Evolutionary conservation across 805 yeast species (phyloP), one percentile per base, ranked within the genome.

Genomic region (Maudiozyma turicensis): DNA sequence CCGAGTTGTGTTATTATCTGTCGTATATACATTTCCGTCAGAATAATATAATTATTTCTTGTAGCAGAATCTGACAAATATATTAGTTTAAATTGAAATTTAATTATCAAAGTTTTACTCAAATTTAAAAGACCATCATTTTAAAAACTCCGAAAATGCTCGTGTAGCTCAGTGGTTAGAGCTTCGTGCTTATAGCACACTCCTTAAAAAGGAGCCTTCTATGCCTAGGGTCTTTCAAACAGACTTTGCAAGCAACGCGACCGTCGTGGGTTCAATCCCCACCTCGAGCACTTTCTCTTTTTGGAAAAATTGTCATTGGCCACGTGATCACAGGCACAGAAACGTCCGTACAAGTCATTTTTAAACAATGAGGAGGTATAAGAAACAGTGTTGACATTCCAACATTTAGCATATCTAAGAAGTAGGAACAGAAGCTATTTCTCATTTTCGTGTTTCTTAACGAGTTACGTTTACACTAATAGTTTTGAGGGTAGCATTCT

Each of bases 221-320:
- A 60, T 61, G 60, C 54, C 14, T 31, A 37, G n/a, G 56, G 53
- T 56, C 56, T 54, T 57, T 56, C 54, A 54, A 42, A 42, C 51
- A 50, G 52, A 49, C 45, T n/a, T 41, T 47, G 43, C 37, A 77
- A 77, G 84, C 77, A 76, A 78, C 82, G 84, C 84, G 83, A 78
- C 78, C 82, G 84, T 78, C 83, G 80, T 78, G 82, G 82, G 84
- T 78, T 78, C 83, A 78, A 78, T 74, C 83, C 84, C 82, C 82
- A 77, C 80, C 76, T 71, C 74, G 77, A 72, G 74, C 74, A 71
- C 66, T 70, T 72, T 70, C 74, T 66, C 52, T 54, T 49, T 54
- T 49, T 57, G 52, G 50, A 28, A 40, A 28, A 20, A 20, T 2
- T 20, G 26, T 2, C 26, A 20, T 20, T 20, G 13, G 5, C 5